Conservation (phyloP, 192 early-diverging fungal genomes). For the Ambispora gerdemannii region DNA sequence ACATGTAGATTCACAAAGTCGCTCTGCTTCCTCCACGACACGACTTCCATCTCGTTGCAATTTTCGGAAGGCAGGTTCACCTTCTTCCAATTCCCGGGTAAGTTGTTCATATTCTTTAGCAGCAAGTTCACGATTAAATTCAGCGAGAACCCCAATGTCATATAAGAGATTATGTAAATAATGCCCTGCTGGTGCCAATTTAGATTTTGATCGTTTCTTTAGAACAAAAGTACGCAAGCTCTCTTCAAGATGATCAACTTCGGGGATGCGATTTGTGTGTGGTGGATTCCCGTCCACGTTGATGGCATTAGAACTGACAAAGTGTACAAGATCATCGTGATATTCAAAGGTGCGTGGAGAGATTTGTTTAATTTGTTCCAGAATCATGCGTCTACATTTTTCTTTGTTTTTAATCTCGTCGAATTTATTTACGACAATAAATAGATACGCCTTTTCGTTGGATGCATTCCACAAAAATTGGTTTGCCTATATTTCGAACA, state of each 20-base stretch:
- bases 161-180: slow-evolving; percentile 82
- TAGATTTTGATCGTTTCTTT: slow-evolving; percentile 91
- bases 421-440: slow-evolving; percentile 97
- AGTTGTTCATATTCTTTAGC: slow-evolving; percentile 60
- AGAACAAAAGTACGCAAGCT: slow-evolving; percentile 87
- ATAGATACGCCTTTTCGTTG: slow-evolving; percentile 98
- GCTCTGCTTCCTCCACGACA: slow-evolving; percentile 62
- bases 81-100: slow-evolving; percentile 56
- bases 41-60: slow-evolving; percentile 71
- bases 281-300: slow-evolving; percentile 33
- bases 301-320: slow-evolving; percentile 75
- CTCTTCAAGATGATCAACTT: slow-evolving; percentile 82
- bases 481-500: slow-evolving; percentile 61
- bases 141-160: slow-evolving; percentile 74
- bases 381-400: slow-evolving; percentile 87
- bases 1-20: slow-evolving; percentile 58
- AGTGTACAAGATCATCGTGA: slow-evolving; percentile 91
- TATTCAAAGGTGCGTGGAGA: slow-evolving; percentile 91
- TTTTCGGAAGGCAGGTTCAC: slow-evolving; percentile 70
- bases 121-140: slow-evolving; percentile 65
- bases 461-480: slow-evolving; percentile 96
- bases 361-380: slow-evolving; percentile 95
- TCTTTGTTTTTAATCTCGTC: slow-evolving; percentile 94
- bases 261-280: slow-evolving; percentile 33
- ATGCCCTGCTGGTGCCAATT: slow-evolving; percentile 90